Evolutionary conservation across 2,329 filamentous ascomycete genomes (phyloP).

Genomic region (Cercospora zeae-maydis): DNA sequence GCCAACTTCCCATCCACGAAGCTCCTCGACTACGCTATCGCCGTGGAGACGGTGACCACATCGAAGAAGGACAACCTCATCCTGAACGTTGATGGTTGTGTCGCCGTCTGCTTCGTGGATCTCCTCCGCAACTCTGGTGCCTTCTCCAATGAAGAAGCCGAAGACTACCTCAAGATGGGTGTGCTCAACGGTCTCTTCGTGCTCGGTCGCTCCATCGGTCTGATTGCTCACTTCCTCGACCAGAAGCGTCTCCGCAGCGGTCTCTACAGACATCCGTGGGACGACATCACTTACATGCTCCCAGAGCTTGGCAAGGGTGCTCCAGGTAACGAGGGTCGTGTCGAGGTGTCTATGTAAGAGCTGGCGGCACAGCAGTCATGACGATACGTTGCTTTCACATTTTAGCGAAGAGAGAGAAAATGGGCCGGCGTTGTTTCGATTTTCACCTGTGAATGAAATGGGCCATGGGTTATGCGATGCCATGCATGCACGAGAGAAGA

Average conservation of each 20-base stretch:
- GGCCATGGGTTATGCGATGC: background rate
- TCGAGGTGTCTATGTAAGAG: slow-evolving; percentile 61
- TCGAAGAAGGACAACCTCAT: slow-evolving; percentile 99
- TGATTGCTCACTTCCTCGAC: slow-evolving; percentile 99
- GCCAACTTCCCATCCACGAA: slow-evolving; percentile 97
- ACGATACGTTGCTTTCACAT: background rate
- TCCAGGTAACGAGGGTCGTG: slow-evolving; percentile 75
- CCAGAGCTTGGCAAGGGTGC: slow-evolving; percentile 70
- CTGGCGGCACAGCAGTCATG: background rate
- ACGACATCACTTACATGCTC: slow-evolving; percentile 93
- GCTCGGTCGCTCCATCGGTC: slow-evolving; percentile 91
- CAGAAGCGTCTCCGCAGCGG: slow-evolving; percentile 99
- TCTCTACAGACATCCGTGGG: slow-evolving; percentile 97
- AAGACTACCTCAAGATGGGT: slow-evolving; percentile 99
- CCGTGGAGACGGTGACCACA: slow-evolving; percentile 95
- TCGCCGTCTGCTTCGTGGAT: slow-evolving; percentile 98
- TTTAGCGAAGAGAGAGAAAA: slow-evolving; percentile 7
- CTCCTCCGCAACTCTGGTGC: slow-evolving; percentile 96
- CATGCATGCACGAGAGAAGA: background rate
- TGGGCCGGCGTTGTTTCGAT: background rate
- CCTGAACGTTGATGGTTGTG: slow-evolving; percentile 96
- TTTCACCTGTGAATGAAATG: background rate
- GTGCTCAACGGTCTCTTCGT: slow-evolving; percentile 99
- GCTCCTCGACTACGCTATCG: slow-evolving; percentile 96
- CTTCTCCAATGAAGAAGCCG: slow-evolving; percentile 91